Conservation (phyloP, 2,329 filamentous ascomycete genomes). For the Seiridium cupressi region DNA sequence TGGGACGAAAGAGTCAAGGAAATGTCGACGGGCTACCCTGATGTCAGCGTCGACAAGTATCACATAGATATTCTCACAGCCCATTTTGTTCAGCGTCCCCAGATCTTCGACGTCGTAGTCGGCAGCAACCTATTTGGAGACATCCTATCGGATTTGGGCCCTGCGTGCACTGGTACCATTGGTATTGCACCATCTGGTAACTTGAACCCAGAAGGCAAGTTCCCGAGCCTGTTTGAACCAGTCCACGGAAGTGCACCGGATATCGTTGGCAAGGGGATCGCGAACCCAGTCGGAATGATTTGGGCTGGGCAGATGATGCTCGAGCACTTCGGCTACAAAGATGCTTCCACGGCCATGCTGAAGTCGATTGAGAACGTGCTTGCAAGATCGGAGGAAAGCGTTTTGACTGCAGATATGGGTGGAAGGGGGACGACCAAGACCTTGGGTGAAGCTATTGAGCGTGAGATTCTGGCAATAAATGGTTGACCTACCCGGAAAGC, state of each 20-base stretch:
- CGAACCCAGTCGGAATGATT: conserved; percentile 64
- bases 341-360: conserved; percentile 46
- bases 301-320: conserved; percentile 72
- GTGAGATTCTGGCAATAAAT: conserved; percentile 18
- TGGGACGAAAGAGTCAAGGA: conserved; percentile 59
- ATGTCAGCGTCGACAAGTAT: conserved; percentile 60
- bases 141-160: conserved; percentile 63
- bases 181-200: conserved; percentile 66
- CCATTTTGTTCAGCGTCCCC: conserved; percentile 57
- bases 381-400: conserved; percentile 41
- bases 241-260: conserved; percentile 64
- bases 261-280: conserved; percentile 61
- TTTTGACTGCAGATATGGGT: conserved; percentile 60
- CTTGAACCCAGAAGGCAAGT: conserved; percentile 57
- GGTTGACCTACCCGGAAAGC: background rate
- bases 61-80: conserved; percentile 64
- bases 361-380: conserved; percentile 26
- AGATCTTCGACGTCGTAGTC: conserved; percentile 59
- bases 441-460: conserved; percentile 51
- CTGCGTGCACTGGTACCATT: conserved; percentile 63
- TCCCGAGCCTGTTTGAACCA: conserved; percentile 63
- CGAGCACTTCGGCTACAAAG: conserved; percentile 58
- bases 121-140: conserved; percentile 61
- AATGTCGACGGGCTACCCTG: conserved; percentile 52
- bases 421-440: conserved; percentile 55